These are phyloP conservation scores for Royoungia palumana DNA, from an alignment of 768 basidiomycete species.

Conservation along the genomic window DNA sequence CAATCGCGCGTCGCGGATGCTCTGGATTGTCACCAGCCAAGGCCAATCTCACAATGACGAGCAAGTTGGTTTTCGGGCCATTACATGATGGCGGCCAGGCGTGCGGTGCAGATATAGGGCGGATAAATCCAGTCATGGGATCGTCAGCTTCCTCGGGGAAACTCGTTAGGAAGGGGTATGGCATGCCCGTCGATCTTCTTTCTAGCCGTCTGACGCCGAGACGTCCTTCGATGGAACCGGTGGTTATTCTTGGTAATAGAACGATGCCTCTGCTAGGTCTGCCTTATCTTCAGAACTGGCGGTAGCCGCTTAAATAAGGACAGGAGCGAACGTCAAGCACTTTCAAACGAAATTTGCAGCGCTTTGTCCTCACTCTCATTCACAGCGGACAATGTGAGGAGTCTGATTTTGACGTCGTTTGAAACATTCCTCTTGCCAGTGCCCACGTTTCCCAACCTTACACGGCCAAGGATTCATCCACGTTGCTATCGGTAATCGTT, in stretches of 20 bases:
- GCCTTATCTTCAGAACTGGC: slow-evolving; percentile 63
- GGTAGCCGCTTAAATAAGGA: slow-evolving; percentile 58
- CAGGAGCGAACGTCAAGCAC: slow-evolving; percentile 71
- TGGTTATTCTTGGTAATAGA: slow-evolving; percentile 56
- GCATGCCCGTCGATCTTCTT: slow-evolving; percentile 52
- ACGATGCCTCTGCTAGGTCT: slow-evolving; percentile 52
- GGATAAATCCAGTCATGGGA: slow-evolving; percentile 50
- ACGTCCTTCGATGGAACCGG: slow-evolving; percentile 60
- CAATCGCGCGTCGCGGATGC: slow-evolving; percentile 19
- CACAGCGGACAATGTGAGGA: slow-evolving; percentile 39
- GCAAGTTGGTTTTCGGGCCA: slow-evolving; percentile 56
- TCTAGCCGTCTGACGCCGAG: slow-evolving; percentile 52
- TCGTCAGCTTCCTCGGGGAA: slow-evolving; percentile 6
- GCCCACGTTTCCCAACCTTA: slow-evolving; percentile 51
- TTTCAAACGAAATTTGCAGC: slow-evolving; percentile 21
- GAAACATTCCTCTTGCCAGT: slow-evolving; percentile 38
- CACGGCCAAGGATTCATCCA: slow-evolving; percentile 82
- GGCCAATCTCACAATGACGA: slow-evolving; percentile 43
- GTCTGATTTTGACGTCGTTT: background rate
- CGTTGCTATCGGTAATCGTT: slow-evolving; percentile 67
- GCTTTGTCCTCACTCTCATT: slow-evolving; percentile 19
- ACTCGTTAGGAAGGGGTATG: background rate
- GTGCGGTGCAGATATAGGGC: slow-evolving; percentile 55
- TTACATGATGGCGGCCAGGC: slow-evolving; percentile 59
- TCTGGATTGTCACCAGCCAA: slow-evolving; percentile 33